Evolutionary conservation across 1,139 yeast genomes (phyloP).

Genomic region (Hemisphaericaspora xylanilytica): DNA sequence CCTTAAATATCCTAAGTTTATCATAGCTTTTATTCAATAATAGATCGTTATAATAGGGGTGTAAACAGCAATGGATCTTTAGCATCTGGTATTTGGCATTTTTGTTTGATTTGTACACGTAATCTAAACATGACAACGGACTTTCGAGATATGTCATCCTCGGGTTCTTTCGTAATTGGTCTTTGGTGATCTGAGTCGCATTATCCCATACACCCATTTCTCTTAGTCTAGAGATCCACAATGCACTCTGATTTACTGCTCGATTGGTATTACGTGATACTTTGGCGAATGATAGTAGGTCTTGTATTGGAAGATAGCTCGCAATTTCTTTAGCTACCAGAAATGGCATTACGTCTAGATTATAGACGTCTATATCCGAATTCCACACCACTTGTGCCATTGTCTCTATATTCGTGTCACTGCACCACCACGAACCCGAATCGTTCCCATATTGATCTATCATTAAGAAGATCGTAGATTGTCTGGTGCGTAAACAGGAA

Average conservation of each 20-base stretch:
- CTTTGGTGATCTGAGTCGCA: slow-evolving; percentile 13
- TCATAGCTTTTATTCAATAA: slow-evolving; percentile 47
- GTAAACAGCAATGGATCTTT: slow-evolving; percentile 39
- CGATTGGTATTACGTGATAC: slow-evolving; percentile 39
- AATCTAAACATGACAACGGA: slow-evolving; percentile 42
- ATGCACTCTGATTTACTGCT: slow-evolving; percentile 35
- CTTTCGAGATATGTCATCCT: slow-evolving; percentile 13
- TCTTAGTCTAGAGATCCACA: slow-evolving; percentile 54
- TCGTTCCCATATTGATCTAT: too few species aligned
- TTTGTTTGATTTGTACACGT: slow-evolving; percentile 36
- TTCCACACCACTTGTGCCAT: slow-evolving; percentile 53
- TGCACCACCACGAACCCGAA: too few species aligned
- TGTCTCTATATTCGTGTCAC: too few species aligned
- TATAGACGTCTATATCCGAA: slow-evolving; percentile 47
- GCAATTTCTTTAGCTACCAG: slow-evolving; percentile 38
- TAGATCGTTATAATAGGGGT: slow-evolving; percentile 48
- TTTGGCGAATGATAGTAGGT: slow-evolving; percentile 33
- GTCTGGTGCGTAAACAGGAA: not conserved
- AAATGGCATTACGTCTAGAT: slow-evolving; percentile 41
- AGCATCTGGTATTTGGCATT: slow-evolving; percentile 46
- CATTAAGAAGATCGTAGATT: too few species aligned
- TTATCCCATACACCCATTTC: slow-evolving; percentile 50
- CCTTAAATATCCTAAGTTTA: slow-evolving; percentile 46
- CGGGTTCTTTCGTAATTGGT: slow-evolving; percentile 7
- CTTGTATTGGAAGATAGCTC: slow-evolving; percentile 35